Base-by-base conservation (phyloP, 2,329 filamentous ascomycete genomes). In the Botryosphaeria agaves region DNA sequence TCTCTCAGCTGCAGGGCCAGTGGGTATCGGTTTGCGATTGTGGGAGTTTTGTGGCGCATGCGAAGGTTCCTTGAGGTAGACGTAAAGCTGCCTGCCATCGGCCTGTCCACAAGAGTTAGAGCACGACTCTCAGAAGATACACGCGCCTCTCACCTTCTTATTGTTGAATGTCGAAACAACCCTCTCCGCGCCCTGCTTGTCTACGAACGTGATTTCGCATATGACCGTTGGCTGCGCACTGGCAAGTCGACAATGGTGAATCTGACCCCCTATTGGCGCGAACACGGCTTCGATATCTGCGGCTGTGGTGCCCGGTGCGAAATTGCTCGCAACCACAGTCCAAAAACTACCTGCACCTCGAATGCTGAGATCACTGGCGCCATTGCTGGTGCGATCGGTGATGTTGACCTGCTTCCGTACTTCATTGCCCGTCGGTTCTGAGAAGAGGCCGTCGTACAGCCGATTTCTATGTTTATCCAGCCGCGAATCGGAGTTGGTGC, bases 261-360 rank as follows among this genome's bases (percentile, higher is more conserved):
- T 65, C 36, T 74, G 62, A 18, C 66, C 67, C 23, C 76, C 78
- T n/a, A 80, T 58, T 0, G 72, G 72, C n/a, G 65, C 68, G 71
- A 89, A 74, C 33, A 81, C 81, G 42, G 75, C 79, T 58, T 84
- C 78, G 35, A 89, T 82, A 45, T 89, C 81, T 18, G 76, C 78
- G 2, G 76, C 76, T 5, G 81, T 84, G 1, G 81, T 89, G 21
- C 81, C 81, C 2, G 71, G 71, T 8, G 80, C 81, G 48, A 89
- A 83, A 59, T 89, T 89, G 52, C 80, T 76, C 3, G 76, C 79
- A 48, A 82, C 67, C 15, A 89, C 68, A 1, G 78, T 78, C 0
- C 78, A 76, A 1, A 74, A 74, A 6, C 76, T 57, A 8, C 56
- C 59, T 31, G 55, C 55, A n/a, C 81, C 81, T 31, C 72, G 64